Conservation (phyloP, 805 yeast species). For the Torulaspora franciscae region DNA sequence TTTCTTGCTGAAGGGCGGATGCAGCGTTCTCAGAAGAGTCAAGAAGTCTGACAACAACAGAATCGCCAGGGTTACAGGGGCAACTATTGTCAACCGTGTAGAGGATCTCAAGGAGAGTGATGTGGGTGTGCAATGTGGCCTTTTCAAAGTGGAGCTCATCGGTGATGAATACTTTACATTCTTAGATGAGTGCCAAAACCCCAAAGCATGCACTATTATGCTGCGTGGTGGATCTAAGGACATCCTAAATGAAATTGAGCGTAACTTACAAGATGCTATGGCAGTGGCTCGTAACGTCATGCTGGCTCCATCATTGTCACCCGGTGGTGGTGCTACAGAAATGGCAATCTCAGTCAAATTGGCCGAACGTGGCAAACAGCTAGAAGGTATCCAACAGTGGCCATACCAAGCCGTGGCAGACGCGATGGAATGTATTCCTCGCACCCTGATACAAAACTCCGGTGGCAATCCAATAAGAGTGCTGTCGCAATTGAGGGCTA, state of each 20-base stretch:
- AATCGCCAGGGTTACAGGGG: slow-evolving; percentile 95
- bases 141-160: slow-evolving; percentile 87
- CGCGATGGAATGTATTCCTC: slow-evolving; percentile 97
- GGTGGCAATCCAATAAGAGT: slow-evolving; percentile 95
- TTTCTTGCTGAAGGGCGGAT: slow-evolving; percentile 87
- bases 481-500: slow-evolving; percentile 87
- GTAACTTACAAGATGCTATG: slow-evolving; percentile 98
- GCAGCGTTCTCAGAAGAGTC: slow-evolving; percentile 87
- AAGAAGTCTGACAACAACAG: slow-evolving; percentile 94
- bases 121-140: slow-evolving; percentile 82
- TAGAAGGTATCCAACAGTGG: slow-evolving; percentile 96
- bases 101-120: slow-evolving; percentile 92
- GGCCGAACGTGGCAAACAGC: slow-evolving; percentile 82
- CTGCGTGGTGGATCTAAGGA: slow-evolving; percentile 97
- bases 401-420: slow-evolving; percentile 99
- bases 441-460: slow-evolving; percentile 94
- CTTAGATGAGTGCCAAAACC: slow-evolving; percentile 72
- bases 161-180: slow-evolving; percentile 97
- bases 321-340: slow-evolving; percentile 99
- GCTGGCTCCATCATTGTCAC: slow-evolving; percentile 89
- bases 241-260: slow-evolving; percentile 89
- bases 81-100: slow-evolving; percentile 90
- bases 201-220: slow-evolving; percentile 89
- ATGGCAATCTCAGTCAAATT: slow-evolving; percentile 92
- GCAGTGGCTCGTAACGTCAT: slow-evolving; percentile 93